Conservation (phyloP, 768 basidiomycete species). For the Podaxis sp. region DNA sequence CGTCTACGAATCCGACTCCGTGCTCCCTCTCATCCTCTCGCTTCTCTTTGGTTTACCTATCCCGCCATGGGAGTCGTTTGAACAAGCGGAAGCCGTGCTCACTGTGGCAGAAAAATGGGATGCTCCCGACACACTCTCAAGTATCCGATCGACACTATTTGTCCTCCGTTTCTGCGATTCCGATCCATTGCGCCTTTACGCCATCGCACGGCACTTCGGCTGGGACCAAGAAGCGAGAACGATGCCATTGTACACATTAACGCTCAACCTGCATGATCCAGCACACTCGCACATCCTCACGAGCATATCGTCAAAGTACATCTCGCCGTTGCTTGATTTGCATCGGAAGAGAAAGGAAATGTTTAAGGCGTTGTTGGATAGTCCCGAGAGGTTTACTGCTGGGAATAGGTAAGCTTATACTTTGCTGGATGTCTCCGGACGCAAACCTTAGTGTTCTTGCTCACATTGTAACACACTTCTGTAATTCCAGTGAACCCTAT, state of each 20-base stretch:
- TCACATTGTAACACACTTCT: background rate
- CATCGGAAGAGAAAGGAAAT: slow-evolving; percentile 53
- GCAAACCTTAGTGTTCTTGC: background rate
- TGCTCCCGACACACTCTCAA: slow-evolving; percentile 57
- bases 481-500: slow-evolving; percentile 29
- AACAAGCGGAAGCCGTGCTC: slow-evolving; percentile 53
- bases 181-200: slow-evolving; percentile 51
- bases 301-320: slow-evolving; percentile 49
- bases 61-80: slow-evolving; percentile 47
- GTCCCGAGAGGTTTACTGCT: slow-evolving; percentile 58
- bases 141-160: slow-evolving; percentile 52
- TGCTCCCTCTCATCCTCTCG: slow-evolving; percentile 54
- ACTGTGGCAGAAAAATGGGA: slow-evolving; percentile 72
- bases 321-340: slow-evolving; percentile 55
- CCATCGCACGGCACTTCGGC: slow-evolving; percentile 58
- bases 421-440: too few species aligned
- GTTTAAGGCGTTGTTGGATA: slow-evolving; percentile 51
- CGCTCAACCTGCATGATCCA: slow-evolving; percentile 47
- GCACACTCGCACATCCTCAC: slow-evolving; percentile 42
- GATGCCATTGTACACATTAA: slow-evolving; percentile 58
- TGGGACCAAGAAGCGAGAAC: slow-evolving; percentile 58
- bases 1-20: slow-evolving; percentile 41
- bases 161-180: slow-evolving; percentile 45
- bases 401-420: slow-evolving; percentile 39
- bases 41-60: slow-evolving; percentile 58